Conservation (phyloP, 768 basidiomycete species). For the Hortiboletus campestris region DNA sequence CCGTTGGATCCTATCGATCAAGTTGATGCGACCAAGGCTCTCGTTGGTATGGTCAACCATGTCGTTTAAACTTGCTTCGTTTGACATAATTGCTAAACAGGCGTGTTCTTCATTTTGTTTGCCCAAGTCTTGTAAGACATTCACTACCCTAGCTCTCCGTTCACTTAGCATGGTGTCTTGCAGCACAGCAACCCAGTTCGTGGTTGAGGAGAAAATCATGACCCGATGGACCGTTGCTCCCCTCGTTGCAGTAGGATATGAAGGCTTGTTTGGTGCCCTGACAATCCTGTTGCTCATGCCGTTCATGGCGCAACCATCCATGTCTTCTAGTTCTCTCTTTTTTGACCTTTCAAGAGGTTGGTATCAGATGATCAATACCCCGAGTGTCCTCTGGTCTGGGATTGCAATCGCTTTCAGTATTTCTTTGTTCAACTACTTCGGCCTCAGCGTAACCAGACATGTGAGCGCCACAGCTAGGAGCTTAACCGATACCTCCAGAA, state of each 20-base stretch:
- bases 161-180: conserved; percentile 5
- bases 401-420: conserved; percentile 76
- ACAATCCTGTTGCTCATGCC: conserved; percentile 81
- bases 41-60: conserved; percentile 53
- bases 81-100: conserved; percentile 38
- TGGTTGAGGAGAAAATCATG: conserved; percentile 97
- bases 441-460: conserved; percentile 86
- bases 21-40: conserved; percentile 65
- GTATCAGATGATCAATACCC: conserved; percentile 81
- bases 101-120: conserved; percentile 88
- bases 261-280: conserved; percentile 87
- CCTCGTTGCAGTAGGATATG: conserved; percentile 89
- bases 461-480: conserved; percentile 92
- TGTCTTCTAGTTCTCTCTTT: conserved; percentile 62
- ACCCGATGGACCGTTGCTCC: conserved; percentile 81
- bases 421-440: conserved; percentile 84
- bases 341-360: conserved; percentile 91
- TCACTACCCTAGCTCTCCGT: background rate
- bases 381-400: conserved; percentile 64
- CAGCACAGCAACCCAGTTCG: conserved; percentile 90
- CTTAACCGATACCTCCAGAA: conserved; percentile 92
- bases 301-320: conserved; percentile 66
- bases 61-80: conserved; percentile 8
- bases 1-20: conserved; percentile 49
- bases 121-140: conserved; percentile 86